Percentiles rank a stretch among this genome's conserved stretches.
Conservation (phyloP, 1,284 basidiomycete species). For the Malassezia brasiliensis region DNA sequence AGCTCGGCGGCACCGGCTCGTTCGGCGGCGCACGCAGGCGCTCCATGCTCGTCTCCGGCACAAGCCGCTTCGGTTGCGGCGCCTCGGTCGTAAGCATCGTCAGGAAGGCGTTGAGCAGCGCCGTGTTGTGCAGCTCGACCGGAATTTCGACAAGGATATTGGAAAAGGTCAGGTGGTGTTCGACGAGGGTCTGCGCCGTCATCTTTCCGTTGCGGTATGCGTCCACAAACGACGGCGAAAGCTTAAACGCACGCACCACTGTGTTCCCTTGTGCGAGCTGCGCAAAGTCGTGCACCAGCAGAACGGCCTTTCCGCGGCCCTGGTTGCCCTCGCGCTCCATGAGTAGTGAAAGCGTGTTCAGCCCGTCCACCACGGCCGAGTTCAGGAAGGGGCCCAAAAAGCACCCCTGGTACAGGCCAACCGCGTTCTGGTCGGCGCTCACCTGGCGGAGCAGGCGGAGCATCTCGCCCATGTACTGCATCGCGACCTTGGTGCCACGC, state of each 20-base stretch:
- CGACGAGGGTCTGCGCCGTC: constrained; percentile 69
- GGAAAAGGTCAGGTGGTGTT: constrained; percentile 76
- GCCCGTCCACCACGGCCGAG: constrained; percentile 77
- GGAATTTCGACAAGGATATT: constrained; percentile 83
- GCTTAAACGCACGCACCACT: constrained; percentile 78
- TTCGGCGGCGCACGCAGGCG: constrained; percentile 34
- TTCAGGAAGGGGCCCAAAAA: constrained; percentile 57
- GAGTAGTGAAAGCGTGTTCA: constrained; percentile 35
- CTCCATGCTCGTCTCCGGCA: constrained; percentile 29
- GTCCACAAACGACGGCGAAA: constrained; percentile 72
- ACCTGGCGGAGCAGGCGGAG: constrained; percentile 79
- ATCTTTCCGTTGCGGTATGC: constrained; percentile 80
- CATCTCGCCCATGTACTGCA: constrained; percentile 69
- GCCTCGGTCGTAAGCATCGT: constrained; percentile 57
- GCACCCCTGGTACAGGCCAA: constrained; percentile 96
- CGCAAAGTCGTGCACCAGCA: constrained; percentile 45
- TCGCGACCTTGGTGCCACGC: constrained; percentile 34
- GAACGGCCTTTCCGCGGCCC: constrained; percentile 41
- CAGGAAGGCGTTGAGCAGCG: constrained; percentile 76
- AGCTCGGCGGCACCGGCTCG: constrained; percentile 31
- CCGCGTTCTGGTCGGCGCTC: constrained; percentile 82
- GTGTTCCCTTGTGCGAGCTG: constrained; percentile 66
- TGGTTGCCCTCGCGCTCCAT: constrained; percentile 44
- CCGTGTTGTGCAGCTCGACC: constrained; percentile 74
- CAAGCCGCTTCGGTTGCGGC: constrained; percentile 36